These are phyloP conservation scores for Cladosporium sp. DNA, from an alignment of 2,329 filamentous ascomycete species.

Conservation along the genomic window DNA sequence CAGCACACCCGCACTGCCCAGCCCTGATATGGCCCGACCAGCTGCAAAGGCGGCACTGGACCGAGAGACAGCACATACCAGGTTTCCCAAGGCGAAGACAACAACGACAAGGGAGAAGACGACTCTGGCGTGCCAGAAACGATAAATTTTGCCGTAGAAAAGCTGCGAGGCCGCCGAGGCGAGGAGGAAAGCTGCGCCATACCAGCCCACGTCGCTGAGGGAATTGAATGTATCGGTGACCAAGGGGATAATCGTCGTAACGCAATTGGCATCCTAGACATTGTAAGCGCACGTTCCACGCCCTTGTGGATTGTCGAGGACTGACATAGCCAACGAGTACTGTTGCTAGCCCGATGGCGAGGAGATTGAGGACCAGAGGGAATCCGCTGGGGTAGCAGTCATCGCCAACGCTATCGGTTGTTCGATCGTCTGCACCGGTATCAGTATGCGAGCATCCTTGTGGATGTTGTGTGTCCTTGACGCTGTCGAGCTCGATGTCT, in stretches of 20 bases:
- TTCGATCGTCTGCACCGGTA: too few species aligned
- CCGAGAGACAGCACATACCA: conserved; percentile 46
- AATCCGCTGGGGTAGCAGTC: too few species aligned
- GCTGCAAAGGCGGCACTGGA: conserved; percentile 49
- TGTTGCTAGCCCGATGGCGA: too few species aligned
- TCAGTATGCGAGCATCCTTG: too few species aligned
- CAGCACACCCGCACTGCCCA: conserved; percentile 49
- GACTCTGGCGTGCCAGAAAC: conserved; percentile 41
- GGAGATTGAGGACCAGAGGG: too few species aligned
- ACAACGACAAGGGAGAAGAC: conserved; percentile 35
- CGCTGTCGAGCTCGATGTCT: too few species aligned
- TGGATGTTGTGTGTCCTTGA: too few species aligned
- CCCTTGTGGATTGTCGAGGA: too few species aligned
- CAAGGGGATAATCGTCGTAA: conserved; percentile 30
- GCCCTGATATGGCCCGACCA: conserved; percentile 49
- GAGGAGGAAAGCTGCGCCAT: conserved; percentile 35
- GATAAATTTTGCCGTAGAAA: conserved; percentile 30
- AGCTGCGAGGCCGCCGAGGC: not conserved
- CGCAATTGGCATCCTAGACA: not conserved
- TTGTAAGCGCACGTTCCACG: too few species aligned
- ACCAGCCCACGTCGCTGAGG: conserved; percentile 34
- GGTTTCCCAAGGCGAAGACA: conserved; percentile 44
- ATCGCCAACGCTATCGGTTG: too few species aligned
- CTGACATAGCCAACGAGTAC: too few species aligned
- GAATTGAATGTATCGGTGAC: conserved; percentile 35